Conservation (phyloP, 495 filamentous ascomycete species). For the Penicillium parvum region DNA sequence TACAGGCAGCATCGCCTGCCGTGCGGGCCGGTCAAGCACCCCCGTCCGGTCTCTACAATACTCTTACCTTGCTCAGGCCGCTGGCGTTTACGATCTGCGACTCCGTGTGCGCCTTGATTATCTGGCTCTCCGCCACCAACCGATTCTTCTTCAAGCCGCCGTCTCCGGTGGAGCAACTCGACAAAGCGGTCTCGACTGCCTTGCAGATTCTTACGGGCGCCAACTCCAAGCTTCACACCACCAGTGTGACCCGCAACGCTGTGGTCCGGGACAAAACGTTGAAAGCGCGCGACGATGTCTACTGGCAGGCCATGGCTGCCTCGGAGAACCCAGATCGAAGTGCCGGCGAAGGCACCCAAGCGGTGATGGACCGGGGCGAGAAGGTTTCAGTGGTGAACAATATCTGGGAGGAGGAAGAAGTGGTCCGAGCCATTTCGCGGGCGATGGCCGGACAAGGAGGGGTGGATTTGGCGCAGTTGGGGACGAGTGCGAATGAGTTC, state of each 20-base stretch:
- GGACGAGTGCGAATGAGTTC: conserved; percentile 41
- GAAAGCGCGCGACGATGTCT: conserved; percentile 50
- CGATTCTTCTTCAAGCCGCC: conserved; percentile 57
- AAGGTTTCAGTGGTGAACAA: conserved; percentile 19
- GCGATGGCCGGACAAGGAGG: conserved; percentile 43
- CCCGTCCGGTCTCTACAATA: conserved; percentile 59
- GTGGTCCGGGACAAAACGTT: conserved; percentile 54
- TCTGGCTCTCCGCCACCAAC: conserved; percentile 76
- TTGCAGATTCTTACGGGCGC: conserved; percentile 41
- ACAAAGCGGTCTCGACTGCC: conserved; percentile 35
- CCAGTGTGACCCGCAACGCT: conserved; percentile 54
- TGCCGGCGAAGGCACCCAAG: conserved; percentile 22
- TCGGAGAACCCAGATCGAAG: conserved; percentile 29
- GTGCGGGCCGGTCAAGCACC: conserved; percentile 34
- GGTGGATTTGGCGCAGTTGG: conserved; percentile 47
- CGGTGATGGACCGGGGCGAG: conserved; percentile 10
- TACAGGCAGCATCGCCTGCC: conserved; percentile 38
- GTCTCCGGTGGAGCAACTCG: conserved; percentile 42
- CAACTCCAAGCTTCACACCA: conserved; percentile 47
- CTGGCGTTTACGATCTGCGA: conserved; percentile 59
- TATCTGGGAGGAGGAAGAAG: conserved; percentile 54
- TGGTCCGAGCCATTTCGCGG: conserved; percentile 48
- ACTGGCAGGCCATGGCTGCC: conserved; percentile 52
- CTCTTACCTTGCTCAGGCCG: conserved; percentile 53
- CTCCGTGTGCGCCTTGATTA: conserved; percentile 48